A percentile compares a stretch with the other conserved stretches of the same genome.
Conservation (phyloP, 768 basidiomycete species). For the Suillus fuscotomentosus region DNA sequence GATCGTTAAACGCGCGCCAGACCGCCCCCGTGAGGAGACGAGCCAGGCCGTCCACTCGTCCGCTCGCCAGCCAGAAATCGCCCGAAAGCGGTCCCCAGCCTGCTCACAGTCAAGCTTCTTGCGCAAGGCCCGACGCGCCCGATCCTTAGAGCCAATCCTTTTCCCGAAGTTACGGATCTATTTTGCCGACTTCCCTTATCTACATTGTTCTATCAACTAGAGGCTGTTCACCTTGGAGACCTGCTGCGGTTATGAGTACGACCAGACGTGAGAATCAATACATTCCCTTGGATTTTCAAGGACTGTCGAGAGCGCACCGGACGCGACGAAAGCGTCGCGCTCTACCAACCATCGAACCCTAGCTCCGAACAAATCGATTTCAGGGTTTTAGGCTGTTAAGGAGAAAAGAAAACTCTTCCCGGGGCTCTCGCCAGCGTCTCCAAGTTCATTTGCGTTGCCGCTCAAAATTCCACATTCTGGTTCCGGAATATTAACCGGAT, state of each 20-base stretch:
- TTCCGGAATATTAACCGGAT: slow-evolving; percentile 23
- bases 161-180: no score
- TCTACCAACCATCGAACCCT: slow-evolving; percentile 73
- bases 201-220: no score
- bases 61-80: slow-evolving; percentile 42
- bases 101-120: slow-evolving; percentile 24
- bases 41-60: slow-evolving; percentile 47
- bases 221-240: no score
- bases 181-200: no score
- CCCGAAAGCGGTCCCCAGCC: slow-evolving; percentile 67
- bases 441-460: slow-evolving; percentile 70
- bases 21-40: slow-evolving; percentile 46
- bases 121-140: no score
- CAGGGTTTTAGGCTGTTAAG: slow-evolving; percentile 71
- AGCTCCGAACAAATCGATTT: slow-evolving; percentile 75
- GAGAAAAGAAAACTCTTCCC: slow-evolving; percentile 79
- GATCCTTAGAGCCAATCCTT: no score
- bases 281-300: no score
- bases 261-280: no score
- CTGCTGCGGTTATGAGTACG: no score
- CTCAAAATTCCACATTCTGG: slow-evolving; percentile 67
- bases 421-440: slow-evolving; percentile 64
- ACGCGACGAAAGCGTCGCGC: slow-evolving; percentile 67
- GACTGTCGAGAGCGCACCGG: no score
- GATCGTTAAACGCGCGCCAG: slow-evolving; percentile 50